Percentiles rank a stretch among this genome's conserved stretches.
These are phyloP conservation scores for Beauveria sp. DNA, from an alignment of 2,329 filamentous ascomycete genomes.

Conservation along the genomic window DNA sequence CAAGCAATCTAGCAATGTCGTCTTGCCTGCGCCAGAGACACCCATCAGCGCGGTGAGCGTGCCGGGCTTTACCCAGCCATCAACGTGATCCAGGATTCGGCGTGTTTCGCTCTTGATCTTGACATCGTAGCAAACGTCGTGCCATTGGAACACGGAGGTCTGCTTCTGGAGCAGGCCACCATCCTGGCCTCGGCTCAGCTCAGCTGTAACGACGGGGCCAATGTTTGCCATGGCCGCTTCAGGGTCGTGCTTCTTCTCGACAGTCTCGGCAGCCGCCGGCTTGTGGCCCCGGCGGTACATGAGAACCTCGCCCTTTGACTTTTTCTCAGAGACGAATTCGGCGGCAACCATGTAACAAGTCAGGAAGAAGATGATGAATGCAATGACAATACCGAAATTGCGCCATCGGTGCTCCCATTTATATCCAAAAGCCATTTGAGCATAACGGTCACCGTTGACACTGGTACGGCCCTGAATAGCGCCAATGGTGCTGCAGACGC, in stretches of 20 bases:
- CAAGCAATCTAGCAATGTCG: slow-evolving; percentile 78
- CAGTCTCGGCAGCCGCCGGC: slow-evolving; percentile 47
- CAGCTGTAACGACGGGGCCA: slow-evolving; percentile 41
- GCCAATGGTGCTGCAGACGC: slow-evolving; percentile 54
- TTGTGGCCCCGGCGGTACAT: slow-evolving; percentile 66
- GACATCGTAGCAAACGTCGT: slow-evolving; percentile 67
- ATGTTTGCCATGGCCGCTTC: slow-evolving; percentile 44
- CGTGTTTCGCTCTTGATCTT: slow-evolving; percentile 72
- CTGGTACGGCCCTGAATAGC: slow-evolving; percentile 41
- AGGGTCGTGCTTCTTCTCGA: slow-evolving; percentile 55
- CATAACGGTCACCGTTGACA: slow-evolving; percentile 53
- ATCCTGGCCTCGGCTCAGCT: slow-evolving; percentile 32
- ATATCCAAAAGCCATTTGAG: slow-evolving; percentile 49
- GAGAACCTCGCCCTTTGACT: slow-evolving; percentile 70
- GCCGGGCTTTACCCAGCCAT: slow-evolving; percentile 91
- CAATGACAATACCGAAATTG: slow-evolving; percentile 63
- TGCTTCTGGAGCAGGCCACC: slow-evolving; percentile 42
- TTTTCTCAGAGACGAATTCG: slow-evolving; percentile 57
- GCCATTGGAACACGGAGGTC: slow-evolving; percentile 79
- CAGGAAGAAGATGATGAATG: slow-evolving; percentile 56
- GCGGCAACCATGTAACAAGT: slow-evolving; percentile 54
- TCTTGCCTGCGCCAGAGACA: slow-evolving; percentile 89
- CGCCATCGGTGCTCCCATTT: slow-evolving; percentile 55
- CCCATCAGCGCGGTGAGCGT: slow-evolving; percentile 88
- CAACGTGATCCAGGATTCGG: slow-evolving; percentile 74